Evolutionary conservation across 495 filamentous ascomycete genomes (phyloP), one percentile per base, ranked within the genome.

Genomic region (Hypoxylon lienhwacheense): DNA sequence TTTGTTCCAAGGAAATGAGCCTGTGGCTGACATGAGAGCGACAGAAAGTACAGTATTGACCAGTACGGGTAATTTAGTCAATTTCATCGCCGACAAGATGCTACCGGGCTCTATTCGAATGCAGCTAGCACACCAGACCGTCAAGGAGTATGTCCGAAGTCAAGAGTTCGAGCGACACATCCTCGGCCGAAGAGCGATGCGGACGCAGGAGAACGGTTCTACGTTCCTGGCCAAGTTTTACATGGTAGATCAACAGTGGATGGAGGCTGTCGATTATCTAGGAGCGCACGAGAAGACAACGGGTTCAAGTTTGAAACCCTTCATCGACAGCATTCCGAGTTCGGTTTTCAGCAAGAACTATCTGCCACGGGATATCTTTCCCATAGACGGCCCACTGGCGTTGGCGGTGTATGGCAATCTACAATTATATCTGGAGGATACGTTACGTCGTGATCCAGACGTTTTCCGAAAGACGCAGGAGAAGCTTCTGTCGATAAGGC

Each of bases 81-180:
- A 52, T 16, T 1, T 52, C 11, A n/a, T 24, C 17, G 4, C 1
- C 11, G 7, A 20, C n/a, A n/a, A n/a, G n/a, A n/a, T n/a, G n/a
- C n/a, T n/a, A 31, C 28, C 12, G 6, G 31, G 1, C 25, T 19
- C 7, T 26, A 3, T 31, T 22, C 6, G 14, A 6, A 24, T 40
- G 5, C 45, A 57, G 36, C 32, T 49, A 3, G 31, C 39, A n/a
- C 53, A 57, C 26, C 54, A 57, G 19, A 57, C 54, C n/a, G 47
- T 50, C 14, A 42, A 33, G 20, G 54, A 57, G 11, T 51, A 51
- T 40, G 44, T 45, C 7, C 21, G 1, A 3, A 5, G 47, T n/a
- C 46, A 32, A 8, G 33, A 46, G 22, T 57, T 57, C 10, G 51
- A 51, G 15, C 12, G 7, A 14, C 14, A 5, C 32, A 43, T 57